These are phyloP conservation scores for Abrus pulchellus DNA, from an alignment of 306 rosid genomes.

Conservation along the genomic window DNA sequence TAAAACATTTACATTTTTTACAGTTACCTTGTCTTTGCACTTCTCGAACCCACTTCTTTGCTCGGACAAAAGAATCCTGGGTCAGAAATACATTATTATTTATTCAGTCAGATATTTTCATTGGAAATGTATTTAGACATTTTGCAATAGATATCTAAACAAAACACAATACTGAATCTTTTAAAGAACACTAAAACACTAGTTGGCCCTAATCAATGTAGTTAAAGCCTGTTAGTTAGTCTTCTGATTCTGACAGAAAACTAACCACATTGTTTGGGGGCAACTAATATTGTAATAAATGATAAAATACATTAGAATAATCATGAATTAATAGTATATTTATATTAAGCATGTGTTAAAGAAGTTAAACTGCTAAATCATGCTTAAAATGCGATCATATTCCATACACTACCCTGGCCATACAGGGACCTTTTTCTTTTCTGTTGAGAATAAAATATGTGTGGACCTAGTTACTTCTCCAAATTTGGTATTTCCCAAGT, in stretches of 20 bases:
- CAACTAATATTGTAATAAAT: no score
- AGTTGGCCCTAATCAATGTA: no score
- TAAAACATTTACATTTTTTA: neutral
- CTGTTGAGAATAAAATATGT: neutral
- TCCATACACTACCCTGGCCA: no score
- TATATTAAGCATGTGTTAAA: neutral
- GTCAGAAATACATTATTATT: constrained; percentile 38
- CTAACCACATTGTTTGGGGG: no score
- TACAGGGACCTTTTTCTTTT: no score
- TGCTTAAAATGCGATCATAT: no score
- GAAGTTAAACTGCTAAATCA: no score
- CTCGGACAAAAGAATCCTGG: constrained; percentile 81
- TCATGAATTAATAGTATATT: neutral
- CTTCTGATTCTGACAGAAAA: no score
- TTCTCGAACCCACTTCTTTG: constrained; percentile 89
- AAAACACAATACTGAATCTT: neutral
- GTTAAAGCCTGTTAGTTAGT: no score
- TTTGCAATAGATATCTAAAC: neutral
- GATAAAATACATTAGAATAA: neutral
- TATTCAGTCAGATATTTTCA: constrained; percentile 25
- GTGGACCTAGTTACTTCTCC: neutral
- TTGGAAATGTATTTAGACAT: constrained; percentile 3
- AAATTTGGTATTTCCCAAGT: neutral
- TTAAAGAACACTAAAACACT: neutral
- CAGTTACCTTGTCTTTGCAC: constrained; percentile 84